phyloP scores from a whole-genome alignment of 352 stramenopile genomes.

The Phytophthora cryptogea region DNA sequence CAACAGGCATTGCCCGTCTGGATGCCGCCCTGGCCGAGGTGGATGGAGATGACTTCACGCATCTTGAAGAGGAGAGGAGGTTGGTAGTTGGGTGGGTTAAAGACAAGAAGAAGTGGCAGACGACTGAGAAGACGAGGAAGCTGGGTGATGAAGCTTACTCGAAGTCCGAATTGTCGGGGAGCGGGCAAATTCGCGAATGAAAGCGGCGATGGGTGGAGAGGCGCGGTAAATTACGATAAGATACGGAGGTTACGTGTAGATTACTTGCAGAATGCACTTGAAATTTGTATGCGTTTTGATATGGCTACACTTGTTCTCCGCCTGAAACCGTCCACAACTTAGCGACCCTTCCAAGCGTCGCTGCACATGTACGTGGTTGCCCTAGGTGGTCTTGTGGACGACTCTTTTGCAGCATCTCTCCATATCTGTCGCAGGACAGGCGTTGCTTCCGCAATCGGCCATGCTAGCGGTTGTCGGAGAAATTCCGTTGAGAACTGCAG shows the following conservation, averaged over 20 bases:
- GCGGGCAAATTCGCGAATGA: conserved; percentile 29
- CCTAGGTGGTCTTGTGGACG: too few relatives aligned
- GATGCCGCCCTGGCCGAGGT: conserved; percentile 93
- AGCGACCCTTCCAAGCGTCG: too few relatives aligned
- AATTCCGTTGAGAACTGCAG: conserved; percentile 1
- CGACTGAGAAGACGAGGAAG: conserved; percentile 48
- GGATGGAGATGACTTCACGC: conserved; percentile 96
- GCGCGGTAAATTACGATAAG: conserved; percentile 11
- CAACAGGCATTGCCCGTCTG: conserved; percentile 79
- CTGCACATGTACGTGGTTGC: too few relatives aligned
- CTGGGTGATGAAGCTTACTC: conserved; percentile 77
- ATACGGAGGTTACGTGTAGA: conserved; percentile 10
- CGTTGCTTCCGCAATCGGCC: neutral
- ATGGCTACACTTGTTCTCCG: too few relatives aligned
- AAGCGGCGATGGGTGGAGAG: neutral
- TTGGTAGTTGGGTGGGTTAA: neutral
- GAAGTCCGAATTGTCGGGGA: conserved; percentile 18
- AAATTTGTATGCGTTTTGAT: too few relatives aligned
- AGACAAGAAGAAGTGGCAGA: conserved; percentile 10
- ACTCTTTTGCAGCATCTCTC: too few relatives aligned
- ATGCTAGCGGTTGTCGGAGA: conserved; percentile 6
- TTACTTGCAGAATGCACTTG: conserved; percentile 8
- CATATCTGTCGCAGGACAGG: too few relatives aligned
- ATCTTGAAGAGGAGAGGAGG: conserved; percentile 37
- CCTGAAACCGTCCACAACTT: too few relatives aligned